phyloP scores from a whole-genome alignment of 2,329 filamentous ascomycete genomes.

The Claviceps humidiphila region DNA sequence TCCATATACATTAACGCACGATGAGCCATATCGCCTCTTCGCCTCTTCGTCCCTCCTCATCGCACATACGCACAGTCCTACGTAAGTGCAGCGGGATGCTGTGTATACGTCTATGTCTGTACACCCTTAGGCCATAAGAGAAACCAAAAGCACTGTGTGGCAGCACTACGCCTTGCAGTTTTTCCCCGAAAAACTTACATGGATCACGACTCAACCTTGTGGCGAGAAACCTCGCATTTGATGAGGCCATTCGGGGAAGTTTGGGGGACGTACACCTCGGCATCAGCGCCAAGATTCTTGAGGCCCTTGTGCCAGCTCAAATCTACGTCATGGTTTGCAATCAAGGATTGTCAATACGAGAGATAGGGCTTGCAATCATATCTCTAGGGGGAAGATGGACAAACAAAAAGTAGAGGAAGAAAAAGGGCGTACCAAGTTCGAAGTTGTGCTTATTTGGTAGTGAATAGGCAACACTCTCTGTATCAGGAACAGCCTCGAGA shows the following conservation, averaged over 20 bases:
- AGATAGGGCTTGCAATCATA: not conserved
- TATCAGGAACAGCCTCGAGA: conserved; percentile 57
- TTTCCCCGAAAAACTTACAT: not conserved
- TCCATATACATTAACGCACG: not conserved
- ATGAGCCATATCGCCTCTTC: not conserved
- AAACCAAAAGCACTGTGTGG: not conserved
- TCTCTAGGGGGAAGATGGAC: not conserved
- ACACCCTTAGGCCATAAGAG: not conserved
- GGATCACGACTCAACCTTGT: conserved; percentile 9
- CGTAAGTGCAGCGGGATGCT: not conserved
- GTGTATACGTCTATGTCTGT: not conserved
- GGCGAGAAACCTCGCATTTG: conserved; percentile 71
- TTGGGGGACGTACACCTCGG: conserved; percentile 90
- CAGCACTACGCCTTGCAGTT: not conserved
- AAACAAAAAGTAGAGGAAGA: not conserved
- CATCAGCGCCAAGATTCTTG: conserved; percentile 91
- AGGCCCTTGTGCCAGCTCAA: conserved; percentile 91
- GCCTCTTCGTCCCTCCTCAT: not conserved
- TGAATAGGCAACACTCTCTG: conserved; percentile 64
- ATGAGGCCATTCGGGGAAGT: conserved; percentile 90
- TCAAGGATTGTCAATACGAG: not conserved
- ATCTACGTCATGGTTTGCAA: conserved; percentile 36
- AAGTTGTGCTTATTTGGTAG: conserved; percentile 99
- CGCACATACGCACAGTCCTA: not conserved
- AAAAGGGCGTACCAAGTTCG: conserved; percentile 61